Evolutionary conservation across 2,329 filamentous ascomycete genomes (phyloP).

Genomic region (Botrytis byssoidea): DNA sequence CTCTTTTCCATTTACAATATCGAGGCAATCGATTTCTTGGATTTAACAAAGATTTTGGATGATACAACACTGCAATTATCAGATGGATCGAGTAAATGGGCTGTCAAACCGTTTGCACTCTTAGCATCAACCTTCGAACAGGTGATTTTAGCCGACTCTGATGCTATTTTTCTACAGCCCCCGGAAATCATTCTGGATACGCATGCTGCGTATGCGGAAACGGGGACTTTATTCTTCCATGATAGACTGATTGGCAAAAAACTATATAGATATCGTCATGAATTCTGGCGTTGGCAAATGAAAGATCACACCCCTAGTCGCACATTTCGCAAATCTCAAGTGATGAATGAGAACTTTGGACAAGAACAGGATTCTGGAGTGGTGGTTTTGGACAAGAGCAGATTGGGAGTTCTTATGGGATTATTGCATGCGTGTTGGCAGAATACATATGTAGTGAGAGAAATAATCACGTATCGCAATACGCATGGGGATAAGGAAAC

Average conservation of each 20-base stretch:
- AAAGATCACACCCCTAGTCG: slow-evolving; percentile 36
- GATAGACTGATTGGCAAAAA: slow-evolving; percentile 39
- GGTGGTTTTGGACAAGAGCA: slow-evolving; percentile 36
- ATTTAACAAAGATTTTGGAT: slow-evolving; percentile 17
- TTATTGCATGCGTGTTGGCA: slow-evolving; percentile 48
- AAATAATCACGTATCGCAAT: slow-evolving; percentile 44
- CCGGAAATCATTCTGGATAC: slow-evolving; percentile 36
- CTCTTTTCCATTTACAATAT: background rate
- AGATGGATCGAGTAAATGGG: slow-evolving; percentile 35
- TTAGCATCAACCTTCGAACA: background rate
- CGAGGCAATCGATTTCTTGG: slow-evolving; percentile 18
- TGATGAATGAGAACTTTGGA: background rate
- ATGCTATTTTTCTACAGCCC: background rate
- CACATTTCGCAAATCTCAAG: slow-evolving; percentile 2
- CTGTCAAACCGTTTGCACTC: slow-evolving; percentile 38
- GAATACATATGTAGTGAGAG: slow-evolving; percentile 43
- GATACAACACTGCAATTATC: slow-evolving; percentile 8
- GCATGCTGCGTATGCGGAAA: slow-evolving; percentile 38
- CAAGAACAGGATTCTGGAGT: background rate
- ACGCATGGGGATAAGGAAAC: slow-evolving; percentile 49
- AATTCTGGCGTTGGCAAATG: slow-evolving; percentile 44
- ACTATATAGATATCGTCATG: slow-evolving; percentile 39
- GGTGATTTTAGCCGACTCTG: background rate
- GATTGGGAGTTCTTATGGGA: slow-evolving; percentile 41
- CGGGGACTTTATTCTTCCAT: slow-evolving; percentile 44